phyloP scores from a whole-genome alignment of 805 yeast genomes.

The Lachancea quebecensis region DNA sequence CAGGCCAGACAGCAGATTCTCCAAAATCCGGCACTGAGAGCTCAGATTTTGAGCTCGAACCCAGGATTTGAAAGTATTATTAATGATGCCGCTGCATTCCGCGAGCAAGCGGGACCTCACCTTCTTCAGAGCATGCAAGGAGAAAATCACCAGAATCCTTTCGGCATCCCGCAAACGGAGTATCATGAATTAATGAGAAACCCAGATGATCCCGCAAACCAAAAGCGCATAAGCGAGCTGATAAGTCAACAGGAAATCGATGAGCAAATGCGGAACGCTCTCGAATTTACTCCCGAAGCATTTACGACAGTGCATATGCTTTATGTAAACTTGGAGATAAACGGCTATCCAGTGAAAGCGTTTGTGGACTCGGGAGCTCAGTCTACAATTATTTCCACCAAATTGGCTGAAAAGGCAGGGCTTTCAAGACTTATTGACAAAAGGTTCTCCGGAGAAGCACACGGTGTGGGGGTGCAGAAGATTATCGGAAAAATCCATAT shows the following conservation, averaged over 20 bases:
- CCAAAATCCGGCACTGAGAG: slow-evolving; percentile 35
- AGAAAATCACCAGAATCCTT: slow-evolving; percentile 17
- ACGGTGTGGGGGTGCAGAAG: slow-evolving; percentile 80
- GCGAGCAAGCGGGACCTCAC: slow-evolving; percentile 33
- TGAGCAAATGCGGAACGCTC: slow-evolving; percentile 71
- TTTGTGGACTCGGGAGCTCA: slow-evolving; percentile 98
- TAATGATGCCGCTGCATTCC: slow-evolving; percentile 44
- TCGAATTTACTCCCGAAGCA: slow-evolving; percentile 84
- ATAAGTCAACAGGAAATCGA: slow-evolving; percentile 68
- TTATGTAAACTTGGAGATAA: slow-evolving; percentile 68
- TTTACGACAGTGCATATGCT: slow-evolving; percentile 81
- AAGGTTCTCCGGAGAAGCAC: slow-evolving; percentile 73
- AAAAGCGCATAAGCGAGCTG: slow-evolving; percentile 56
- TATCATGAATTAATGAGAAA: slow-evolving; percentile 47
- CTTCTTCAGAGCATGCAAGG: slow-evolving; percentile 30
- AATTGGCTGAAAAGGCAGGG: slow-evolving; percentile 66
- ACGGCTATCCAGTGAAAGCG: slow-evolving; percentile 77
- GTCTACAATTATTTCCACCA: slow-evolving; percentile 72
- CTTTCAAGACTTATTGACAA: slow-evolving; percentile 68
- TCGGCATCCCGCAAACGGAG: slow-evolving; percentile 41
- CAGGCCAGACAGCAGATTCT: slow-evolving; percentile 42
- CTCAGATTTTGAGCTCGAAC: slow-evolving; percentile 32
- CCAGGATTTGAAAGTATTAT: slow-evolving; percentile 45
- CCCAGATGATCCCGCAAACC: slow-evolving; percentile 67
- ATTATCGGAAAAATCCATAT: slow-evolving; percentile 83